Evolutionary conservation across 306 rosid genomes (phyloP), one percentile per base, ranked within the genome.

Genomic region (Lathyrus oleraceus): DNA sequence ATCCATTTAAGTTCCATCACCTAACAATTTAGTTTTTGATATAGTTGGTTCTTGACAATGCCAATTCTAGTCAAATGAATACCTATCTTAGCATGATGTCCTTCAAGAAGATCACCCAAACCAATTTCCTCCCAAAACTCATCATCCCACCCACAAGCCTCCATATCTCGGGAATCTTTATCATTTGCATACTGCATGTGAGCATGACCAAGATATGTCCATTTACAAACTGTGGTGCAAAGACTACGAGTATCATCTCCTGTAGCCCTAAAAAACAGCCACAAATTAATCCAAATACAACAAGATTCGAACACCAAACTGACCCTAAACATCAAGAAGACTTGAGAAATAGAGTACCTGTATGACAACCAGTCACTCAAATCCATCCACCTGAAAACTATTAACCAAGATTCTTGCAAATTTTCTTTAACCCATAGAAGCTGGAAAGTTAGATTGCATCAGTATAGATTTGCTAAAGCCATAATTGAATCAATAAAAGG

Each of bases 71-170:
- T 59, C 14, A 54, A 8, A 65, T 20, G 63, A 64, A 80, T 76
- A 94, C 98, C 98, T 87, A 94, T 94, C 82, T 91, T 91, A 69
- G 98, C 91, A 79, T 94, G 98, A 81, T 88, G 98, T 38, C 97
- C 96, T 61, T 91, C 99, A 49, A 91, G 64, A 62, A 94, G 99
- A 83, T 94, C 97, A 77, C 89, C 92, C 73, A 94, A 83, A 69
- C 99, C 99, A 83, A 94, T 91, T 85, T 94, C 99, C 83, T 94
- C 99, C 96, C 89, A 94, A 76, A 94, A 94, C 49, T 94, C 97
- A 79, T 94, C 97, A 80, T 94, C 97, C 97, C 99, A 94, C 69
- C 99, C 99, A 86, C 92, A 85, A 78, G 97, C 91, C 72, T 90
- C 98, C 98, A 94, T 94, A 73, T 75, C 81, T 73, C 88, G 87